Evolutionary conservation across 129 eudicot genomes (phyloP).

Genomic region (Saposhnikovia divaricata): DNA sequence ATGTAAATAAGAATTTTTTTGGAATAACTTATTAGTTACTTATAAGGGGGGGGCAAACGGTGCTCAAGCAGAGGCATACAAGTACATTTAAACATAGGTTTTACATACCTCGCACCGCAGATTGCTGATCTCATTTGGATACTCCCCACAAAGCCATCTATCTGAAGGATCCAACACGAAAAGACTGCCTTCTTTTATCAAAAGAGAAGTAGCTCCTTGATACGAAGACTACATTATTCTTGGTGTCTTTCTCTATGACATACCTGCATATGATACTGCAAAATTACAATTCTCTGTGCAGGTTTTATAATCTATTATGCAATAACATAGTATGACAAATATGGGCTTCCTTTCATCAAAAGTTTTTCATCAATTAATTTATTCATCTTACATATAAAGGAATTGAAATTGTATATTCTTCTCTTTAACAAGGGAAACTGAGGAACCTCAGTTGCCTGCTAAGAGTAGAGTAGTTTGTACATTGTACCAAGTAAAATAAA

Average conservation of each 20-base stretch:
- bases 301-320: too few species aligned
- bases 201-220: conserved; percentile 81
- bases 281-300: neutral
- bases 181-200: conserved; percentile 84
- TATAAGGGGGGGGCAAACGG: too few species aligned
- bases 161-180: conserved; percentile 85
- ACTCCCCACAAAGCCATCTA: conserved; percentile 70
- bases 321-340: too few species aligned
- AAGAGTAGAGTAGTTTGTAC: neutral
- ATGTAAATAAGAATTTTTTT: too few species aligned
- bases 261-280: conserved; percentile 46
- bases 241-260: conserved; percentile 83
- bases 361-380: too few species aligned
- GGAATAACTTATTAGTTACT: too few species aligned
- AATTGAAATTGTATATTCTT: too few species aligned
- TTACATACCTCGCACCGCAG: conserved; percentile 76
- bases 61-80: too few species aligned
- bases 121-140: conserved; percentile 37
- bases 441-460: neutral
- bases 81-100: neutral
- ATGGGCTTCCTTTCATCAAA: too few species aligned
- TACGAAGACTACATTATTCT: conserved; percentile 75
- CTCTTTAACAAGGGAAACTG: neutral
- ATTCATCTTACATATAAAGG: too few species aligned
- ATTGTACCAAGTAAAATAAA: neutral